Base-by-base conservation (phyloP, 1,284 basidiomycete species). In the Fomitopsis pinicola region DNA sequence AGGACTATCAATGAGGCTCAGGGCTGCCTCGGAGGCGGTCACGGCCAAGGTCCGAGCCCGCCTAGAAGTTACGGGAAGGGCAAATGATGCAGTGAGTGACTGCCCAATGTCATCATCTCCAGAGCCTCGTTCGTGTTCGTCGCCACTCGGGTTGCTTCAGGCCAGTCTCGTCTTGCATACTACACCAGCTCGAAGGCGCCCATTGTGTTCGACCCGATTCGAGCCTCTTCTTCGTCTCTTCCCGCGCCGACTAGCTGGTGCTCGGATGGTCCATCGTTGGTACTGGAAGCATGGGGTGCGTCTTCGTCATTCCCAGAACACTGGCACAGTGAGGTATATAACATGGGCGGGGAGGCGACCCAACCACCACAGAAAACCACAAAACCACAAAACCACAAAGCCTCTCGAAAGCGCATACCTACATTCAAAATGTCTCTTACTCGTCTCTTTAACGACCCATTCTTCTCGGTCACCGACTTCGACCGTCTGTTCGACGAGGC, bases 401-500 rank as follows among this genome's bases (percentile, higher is more conserved):
- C 57, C 7, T 40, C 36, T 22, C 12, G 48, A 14, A 30, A 5
- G 6, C 42, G 7, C 48, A 48, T 42, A 57, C 38, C 40, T n/a
- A 5, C 45, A 44, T 38, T 17, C 19, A 60, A 4, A 12, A 60
- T 60, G 59, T 55, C 59, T 7, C 55, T 60, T 42, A 45, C 42
- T 55, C 56, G 42, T 36, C 19, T 62, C 54, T 50, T 59, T 28
- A 48, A 59, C 54, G 61, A 83, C 53, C 79, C 81, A 22, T 77
- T 79, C 72, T 77, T 76, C 64, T 66, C 66, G 40, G 59, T 69
- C 38, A 48, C 66, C 35, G 78, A 81, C 61, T 76, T 82, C 45
- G 79, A 81, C 26, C 77, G 77, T 64, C 70, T 82, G 64, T 73
- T 83, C 48, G 78, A 82, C 62, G 55, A 61, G 9, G 59, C 59